Percentiles rank a stretch among this genome's conserved stretches.
These are phyloP conservation scores for Rhizoclosmatium globosum DNA, from an alignment of 192 early-diverging fungal species.

Conservation along the genomic window DNA sequence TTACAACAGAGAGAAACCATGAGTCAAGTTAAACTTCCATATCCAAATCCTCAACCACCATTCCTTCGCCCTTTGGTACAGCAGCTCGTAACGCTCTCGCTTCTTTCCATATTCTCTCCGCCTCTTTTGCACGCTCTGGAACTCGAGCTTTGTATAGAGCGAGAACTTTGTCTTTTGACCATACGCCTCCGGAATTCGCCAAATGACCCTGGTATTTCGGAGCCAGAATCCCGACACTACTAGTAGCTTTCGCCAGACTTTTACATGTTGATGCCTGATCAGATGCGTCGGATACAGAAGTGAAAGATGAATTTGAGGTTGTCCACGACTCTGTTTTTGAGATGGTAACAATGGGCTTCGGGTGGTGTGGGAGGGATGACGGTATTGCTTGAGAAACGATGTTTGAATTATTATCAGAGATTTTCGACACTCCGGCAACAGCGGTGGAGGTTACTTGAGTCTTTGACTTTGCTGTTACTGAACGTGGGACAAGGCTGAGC, in stretches of 20 bases:
- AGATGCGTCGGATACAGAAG: not conserved
- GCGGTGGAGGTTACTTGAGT: too few relatives aligned
- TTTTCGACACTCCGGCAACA: too few relatives aligned
- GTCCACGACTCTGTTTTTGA: not conserved
- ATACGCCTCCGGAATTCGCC: not conserved
- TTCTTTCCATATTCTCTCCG: conserved; percentile 31
- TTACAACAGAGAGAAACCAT: too few relatives aligned
- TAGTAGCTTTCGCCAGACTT: not conserved
- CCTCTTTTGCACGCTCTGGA: conserved; percentile 22
- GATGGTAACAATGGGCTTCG: not conserved
- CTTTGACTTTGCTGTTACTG: not conserved
- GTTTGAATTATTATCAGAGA: too few relatives aligned
- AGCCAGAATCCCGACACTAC: not conserved
- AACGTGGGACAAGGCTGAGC: conserved; percentile 28
- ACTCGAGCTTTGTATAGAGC: conserved; percentile 1
- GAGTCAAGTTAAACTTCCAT: too few relatives aligned
- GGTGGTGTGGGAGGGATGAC: not conserved
- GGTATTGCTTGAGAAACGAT: too few relatives aligned
- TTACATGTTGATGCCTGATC: not conserved
- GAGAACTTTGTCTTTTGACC: conserved; percentile 25
- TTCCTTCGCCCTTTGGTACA: too few relatives aligned
- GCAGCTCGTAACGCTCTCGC: too few relatives aligned
- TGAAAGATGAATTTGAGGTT: not conserved
- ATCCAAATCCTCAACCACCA: too few relatives aligned
- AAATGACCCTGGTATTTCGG: not conserved